A percentile compares a stretch with the other conserved stretches of the same genome.
Evolutionary conservation across 2,329 filamentous ascomycete genomes (phyloP).

Genomic region (Xylariaceae sp.): DNA sequence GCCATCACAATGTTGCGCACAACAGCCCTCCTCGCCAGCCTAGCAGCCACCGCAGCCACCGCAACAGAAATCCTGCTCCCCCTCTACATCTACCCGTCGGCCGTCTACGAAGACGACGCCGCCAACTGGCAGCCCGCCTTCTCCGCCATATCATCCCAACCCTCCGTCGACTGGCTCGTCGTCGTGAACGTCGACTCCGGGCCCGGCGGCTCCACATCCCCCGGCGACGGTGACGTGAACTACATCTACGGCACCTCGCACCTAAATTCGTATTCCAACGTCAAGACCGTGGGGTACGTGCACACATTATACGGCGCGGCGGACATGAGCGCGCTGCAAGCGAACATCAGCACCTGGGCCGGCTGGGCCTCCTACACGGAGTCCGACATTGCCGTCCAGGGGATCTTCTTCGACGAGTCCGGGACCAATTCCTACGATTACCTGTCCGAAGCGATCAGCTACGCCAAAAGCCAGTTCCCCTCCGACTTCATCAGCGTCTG

Average conservation of each 20-base stretch:
- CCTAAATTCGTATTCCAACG: slow-evolving; percentile 36
- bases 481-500: slow-evolving; percentile 6
- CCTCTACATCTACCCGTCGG: slow-evolving; percentile 12
- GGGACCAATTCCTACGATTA: slow-evolving; percentile 23
- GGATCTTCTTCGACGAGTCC: slow-evolving; percentile 39
- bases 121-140: slow-evolving; percentile 12
- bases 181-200: slow-evolving; percentile 29
- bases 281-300: slow-evolving; percentile 39
- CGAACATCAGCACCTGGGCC: slow-evolving; percentile 35
- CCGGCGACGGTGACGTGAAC: slow-evolving; percentile 25
- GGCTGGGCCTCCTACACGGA: slow-evolving; percentile 30
- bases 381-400: slow-evolving; percentile 27
- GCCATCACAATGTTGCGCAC: slow-evolving; percentile 1
- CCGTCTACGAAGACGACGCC: slow-evolving; percentile 4
- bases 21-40: slow-evolving; percentile 4
- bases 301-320: slow-evolving; percentile 33
- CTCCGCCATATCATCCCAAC: slow-evolving; percentile 2
- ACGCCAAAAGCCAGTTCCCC: slow-evolving; percentile 10
- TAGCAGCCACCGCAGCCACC: slow-evolving; percentile 2
- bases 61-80: slow-evolving; percentile 14
- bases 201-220: slow-evolving; percentile 30
- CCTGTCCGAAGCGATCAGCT: slow-evolving; percentile 3
- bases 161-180: slow-evolving; percentile 11
- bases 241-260: slow-evolving; percentile 33
- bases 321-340: slow-evolving; percentile 29